phyloP scores from a whole-genome alignment of 768 basidiomycete genomes.

The Tylopilus vinaceipallidus region DNA sequence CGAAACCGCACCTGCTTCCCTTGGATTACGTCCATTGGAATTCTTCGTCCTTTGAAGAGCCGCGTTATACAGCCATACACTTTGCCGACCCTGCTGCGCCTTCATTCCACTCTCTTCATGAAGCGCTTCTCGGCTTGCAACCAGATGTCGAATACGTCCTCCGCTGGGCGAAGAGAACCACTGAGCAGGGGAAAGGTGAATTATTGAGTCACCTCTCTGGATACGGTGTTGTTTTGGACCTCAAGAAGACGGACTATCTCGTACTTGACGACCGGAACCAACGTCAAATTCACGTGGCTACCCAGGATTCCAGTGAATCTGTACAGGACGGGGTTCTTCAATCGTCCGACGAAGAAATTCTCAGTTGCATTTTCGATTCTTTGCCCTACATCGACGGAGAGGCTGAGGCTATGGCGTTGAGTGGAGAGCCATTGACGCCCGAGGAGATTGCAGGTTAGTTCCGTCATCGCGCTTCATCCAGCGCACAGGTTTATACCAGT shows the following conservation, averaged over 20 bases:
- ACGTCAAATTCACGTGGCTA: slow-evolving; percentile 5
- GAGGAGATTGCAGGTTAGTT: slow-evolving; percentile 56
- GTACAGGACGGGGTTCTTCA: slow-evolving; percentile 7
- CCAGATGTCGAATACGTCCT: slow-evolving; percentile 71
- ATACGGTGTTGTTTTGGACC: slow-evolving; percentile 87
- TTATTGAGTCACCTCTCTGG: slow-evolving; percentile 63
- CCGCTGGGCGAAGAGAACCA: slow-evolving; percentile 37
- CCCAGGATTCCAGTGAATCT: not conserved
- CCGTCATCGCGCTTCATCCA: not conserved
- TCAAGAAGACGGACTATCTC: slow-evolving; percentile 98
- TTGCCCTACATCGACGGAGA: slow-evolving; percentile 28
- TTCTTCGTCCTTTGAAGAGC: slow-evolving; percentile 43
- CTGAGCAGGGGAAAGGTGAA: slow-evolving; percentile 36
- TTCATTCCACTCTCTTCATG: slow-evolving; percentile 71
- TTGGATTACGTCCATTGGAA: slow-evolving; percentile 77
- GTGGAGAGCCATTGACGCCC: slow-evolving; percentile 44
- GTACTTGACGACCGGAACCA: slow-evolving; percentile 80
- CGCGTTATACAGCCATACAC: slow-evolving; percentile 68
- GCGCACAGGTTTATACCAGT: not conserved
- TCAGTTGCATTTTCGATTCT: slow-evolving; percentile 31
- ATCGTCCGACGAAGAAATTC: slow-evolving; percentile 18
- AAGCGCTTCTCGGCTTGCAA: slow-evolving; percentile 51
- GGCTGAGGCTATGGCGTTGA: slow-evolving; percentile 34
- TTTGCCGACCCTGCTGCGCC: slow-evolving; percentile 67
- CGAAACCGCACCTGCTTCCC: slow-evolving; percentile 46